Evolutionary conservation across 225 moss, liverwort and hornwort genomes (phyloP).

Genomic region (Marchantia polymorpha): DNA sequence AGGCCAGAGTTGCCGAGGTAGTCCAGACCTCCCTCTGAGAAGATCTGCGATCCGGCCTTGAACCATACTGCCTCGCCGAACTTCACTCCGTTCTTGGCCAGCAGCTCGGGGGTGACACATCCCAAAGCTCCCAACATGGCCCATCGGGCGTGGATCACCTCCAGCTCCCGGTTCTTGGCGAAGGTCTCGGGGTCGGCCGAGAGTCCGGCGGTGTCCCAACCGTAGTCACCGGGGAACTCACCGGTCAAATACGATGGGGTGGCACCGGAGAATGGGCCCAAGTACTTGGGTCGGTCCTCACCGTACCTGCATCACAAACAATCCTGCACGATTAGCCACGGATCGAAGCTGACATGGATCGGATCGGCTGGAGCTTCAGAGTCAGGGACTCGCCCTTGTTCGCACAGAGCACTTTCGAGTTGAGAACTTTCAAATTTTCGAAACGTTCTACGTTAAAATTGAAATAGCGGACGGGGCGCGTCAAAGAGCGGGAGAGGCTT

Average conservation of each 20-base stretch:
- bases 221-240: conserved; percentile 57
- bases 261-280: conserved; percentile 41
- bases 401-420: too few species aligned
- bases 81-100: conserved; percentile 48
- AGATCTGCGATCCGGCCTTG: conserved; percentile 56
- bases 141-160: conserved; percentile 60
- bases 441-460: too few species aligned
- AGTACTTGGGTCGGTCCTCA: conserved; percentile 35
- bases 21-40: conserved; percentile 43
- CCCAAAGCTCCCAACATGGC: conserved; percentile 53
- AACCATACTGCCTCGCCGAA: conserved; percentile 58
- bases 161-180: conserved; percentile 48
- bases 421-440: too few species aligned
- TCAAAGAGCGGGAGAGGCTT: too few species aligned
- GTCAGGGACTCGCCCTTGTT: too few species aligned
- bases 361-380: too few species aligned
- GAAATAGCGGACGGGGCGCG: too few species aligned
- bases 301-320: conserved; percentile 46
- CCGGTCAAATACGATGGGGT: conserved; percentile 52
- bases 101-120: conserved; percentile 32
- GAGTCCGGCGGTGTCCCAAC: conserved; percentile 54
- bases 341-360: too few species aligned
- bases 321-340: too few species aligned
- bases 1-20: conserved; percentile 39
- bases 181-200: conserved; percentile 52